A percentile compares a stretch with the other conserved stretches of the same genome.
phyloP scores from a whole-genome alignment of 1,284 basidiomycete species.

The Moesziomyces parantarcticus region DNA sequence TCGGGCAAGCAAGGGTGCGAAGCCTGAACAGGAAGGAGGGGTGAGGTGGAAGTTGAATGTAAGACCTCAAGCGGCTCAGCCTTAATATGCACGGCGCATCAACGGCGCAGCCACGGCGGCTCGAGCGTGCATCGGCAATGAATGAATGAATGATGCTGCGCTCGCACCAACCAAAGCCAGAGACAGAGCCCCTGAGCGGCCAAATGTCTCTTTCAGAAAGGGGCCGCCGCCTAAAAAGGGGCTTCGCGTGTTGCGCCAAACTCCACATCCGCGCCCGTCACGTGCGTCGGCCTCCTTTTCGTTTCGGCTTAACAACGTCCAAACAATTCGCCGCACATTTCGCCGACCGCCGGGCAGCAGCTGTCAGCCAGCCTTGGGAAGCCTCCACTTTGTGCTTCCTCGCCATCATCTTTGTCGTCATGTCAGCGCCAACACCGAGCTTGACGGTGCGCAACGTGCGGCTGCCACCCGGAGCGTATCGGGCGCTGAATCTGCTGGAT shows the following conservation, averaged over 20 bases:
- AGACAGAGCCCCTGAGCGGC: too few relatives aligned
- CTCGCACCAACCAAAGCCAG: too few relatives aligned
- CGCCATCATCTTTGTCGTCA: neutral
- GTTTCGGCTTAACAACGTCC: slow-evolving; percentile 2
- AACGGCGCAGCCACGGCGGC: too few relatives aligned
- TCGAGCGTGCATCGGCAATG: too few relatives aligned
- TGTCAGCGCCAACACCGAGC: neutral
- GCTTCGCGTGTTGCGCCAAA: slow-evolving; percentile 8
- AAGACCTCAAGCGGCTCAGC: slow-evolving; percentile 4
- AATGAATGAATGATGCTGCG: too few relatives aligned
- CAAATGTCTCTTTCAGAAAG: too few relatives aligned
- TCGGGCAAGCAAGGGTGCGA: too few relatives aligned
- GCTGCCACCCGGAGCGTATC: slow-evolving; percentile 16
- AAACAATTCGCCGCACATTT: slow-evolving; percentile 5
- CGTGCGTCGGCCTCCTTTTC: slow-evolving; percentile 1
- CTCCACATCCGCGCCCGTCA: slow-evolving; percentile 28
- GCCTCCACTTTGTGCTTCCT: neutral
- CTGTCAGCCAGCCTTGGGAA: slow-evolving; percentile 3
- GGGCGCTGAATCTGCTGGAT: slow-evolving; percentile 1
- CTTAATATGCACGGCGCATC: slow-evolving; percentile 21
- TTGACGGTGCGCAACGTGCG: slow-evolving; percentile 17
- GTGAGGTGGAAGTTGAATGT: slow-evolving; percentile 35
- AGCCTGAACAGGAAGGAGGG: slow-evolving; percentile 15
- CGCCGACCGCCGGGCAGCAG: slow-evolving; percentile 2
- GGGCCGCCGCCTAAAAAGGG: slow-evolving; percentile 7